Evolutionary conservation across 1,284 basidiomycete genomes (phyloP), one percentile per base, ranked within the genome.

Genomic region (Ganoderma resinaceum): DNA sequence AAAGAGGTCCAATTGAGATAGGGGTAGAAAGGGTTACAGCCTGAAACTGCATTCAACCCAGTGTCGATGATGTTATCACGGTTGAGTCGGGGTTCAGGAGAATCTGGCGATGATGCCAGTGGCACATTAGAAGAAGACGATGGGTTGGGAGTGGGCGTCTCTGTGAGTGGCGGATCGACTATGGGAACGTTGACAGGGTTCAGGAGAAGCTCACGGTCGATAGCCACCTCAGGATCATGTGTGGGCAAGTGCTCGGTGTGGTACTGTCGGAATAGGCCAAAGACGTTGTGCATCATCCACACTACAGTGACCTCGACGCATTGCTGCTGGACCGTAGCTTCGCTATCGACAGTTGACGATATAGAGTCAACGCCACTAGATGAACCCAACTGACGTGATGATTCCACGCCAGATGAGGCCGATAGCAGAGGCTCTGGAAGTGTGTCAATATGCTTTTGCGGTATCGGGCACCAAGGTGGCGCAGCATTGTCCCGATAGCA

Each of bases 1-100:
- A 68, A 68, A 7, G 58, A 68, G 6, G 35, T 46, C 46, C 65
- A 38, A 23, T 68, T 68, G 4, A 64, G 67, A 23, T 65, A 69
- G 29, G 66, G 66, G 20, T 65, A 11, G 46, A 49, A 49, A 1
- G 23, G 6, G 11, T 7, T 4, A 26, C n/a, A 23, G 23, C 7
- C 12, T 3, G n/a, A 23, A 8, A 12, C 46, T 2, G 46, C 46
- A 7, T 7, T 26, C 23, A 23, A 49, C 46, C 9, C 12, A 23
- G 4, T 3, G 43, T n/a, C n/a, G 43, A n/a, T 49, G 11, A 23
- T 49, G n/a, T n/a, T 11, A 23, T n/a, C 8, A 12, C n/a, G 46
- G 46, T 11, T 2, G 23, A 11, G 26, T n/a, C 2, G 16, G 40
- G 40, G 40, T 16, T 42, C 8, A 16, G 40, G 40, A 2, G 9